Conservation (phyloP, 305 asterid genomes). For the Solanum chacoense region DNA sequence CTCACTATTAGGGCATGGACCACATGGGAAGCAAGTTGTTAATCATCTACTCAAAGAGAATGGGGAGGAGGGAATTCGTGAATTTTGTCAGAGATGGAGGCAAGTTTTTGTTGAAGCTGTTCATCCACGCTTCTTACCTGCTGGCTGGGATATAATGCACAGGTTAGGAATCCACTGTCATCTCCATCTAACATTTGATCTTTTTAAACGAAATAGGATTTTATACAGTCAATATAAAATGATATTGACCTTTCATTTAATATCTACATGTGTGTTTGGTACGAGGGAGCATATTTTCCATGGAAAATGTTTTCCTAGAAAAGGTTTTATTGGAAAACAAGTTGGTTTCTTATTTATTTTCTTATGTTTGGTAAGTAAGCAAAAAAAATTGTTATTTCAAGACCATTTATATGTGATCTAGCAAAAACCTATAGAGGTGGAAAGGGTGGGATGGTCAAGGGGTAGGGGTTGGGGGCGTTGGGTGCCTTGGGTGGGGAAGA, state of each 20-base stretch:
- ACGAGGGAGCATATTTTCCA: neutral
- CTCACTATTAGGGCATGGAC: conserved; percentile 90
- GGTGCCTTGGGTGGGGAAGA: neutral
- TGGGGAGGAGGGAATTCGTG: conserved; percentile 78
- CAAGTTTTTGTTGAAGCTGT: conserved; percentile 78
- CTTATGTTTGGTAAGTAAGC: neutral
- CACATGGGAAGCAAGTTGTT: conserved; percentile 88
- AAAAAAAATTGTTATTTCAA: neutral
- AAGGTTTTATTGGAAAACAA: neutral
- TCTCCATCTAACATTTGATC: neutral
- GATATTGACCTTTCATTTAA: neutral
- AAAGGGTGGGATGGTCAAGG: neutral
- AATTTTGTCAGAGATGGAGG: conserved; percentile 93
- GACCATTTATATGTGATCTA: neutral
- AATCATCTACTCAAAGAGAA: conserved; percentile 44
- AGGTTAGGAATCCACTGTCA: conserved; percentile 31
- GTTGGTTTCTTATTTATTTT: neutral
- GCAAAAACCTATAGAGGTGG: neutral
- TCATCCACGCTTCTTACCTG: conserved; percentile 91
- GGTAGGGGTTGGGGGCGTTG: neutral
- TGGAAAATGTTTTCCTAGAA: neutral
- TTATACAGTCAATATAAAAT: neutral
- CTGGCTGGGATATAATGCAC: conserved; percentile 97
- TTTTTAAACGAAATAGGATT: neutral
- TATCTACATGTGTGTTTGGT: neutral